phyloP scores from a whole-genome alignment of 2,329 filamentous ascomycete species.

The Falciphora oryzae region DNA sequence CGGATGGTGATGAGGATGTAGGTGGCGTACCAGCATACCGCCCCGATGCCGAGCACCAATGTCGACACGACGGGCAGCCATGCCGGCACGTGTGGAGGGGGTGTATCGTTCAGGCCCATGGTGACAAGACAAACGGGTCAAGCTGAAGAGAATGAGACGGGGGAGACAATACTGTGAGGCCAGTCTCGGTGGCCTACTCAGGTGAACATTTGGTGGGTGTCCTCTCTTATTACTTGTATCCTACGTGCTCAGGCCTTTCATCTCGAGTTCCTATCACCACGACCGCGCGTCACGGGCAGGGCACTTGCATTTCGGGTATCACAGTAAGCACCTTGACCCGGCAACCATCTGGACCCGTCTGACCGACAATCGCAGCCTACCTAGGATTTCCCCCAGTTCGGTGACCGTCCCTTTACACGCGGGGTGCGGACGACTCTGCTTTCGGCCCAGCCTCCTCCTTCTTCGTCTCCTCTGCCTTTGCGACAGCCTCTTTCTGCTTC shows the following conservation, averaged over 20 bases:
- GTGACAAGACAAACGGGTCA: neutral
- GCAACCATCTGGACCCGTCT: neutral
- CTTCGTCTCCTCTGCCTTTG: too few relatives aligned
- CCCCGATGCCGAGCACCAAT: conserved; percentile 30
- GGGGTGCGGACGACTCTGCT: too few relatives aligned
- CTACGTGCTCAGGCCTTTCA: neutral
- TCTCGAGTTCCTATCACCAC: neutral
- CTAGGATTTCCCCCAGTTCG: too few relatives aligned
- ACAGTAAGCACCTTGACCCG: neutral
- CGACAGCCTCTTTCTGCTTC: neutral
- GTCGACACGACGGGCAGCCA: conserved; percentile 33
- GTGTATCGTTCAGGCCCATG: conserved; percentile 35
- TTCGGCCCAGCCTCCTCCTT: too few relatives aligned
- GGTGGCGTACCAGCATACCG: conserved; percentile 33
- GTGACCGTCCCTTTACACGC: too few relatives aligned
- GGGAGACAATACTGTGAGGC: neutral
- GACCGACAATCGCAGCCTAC: too few relatives aligned
- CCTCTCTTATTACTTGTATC: neutral
- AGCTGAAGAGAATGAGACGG: neutral
- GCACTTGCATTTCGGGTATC: neutral
- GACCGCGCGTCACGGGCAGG: neutral
- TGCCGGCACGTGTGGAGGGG: conserved; percentile 24
- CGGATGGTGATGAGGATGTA: conserved; percentile 43
- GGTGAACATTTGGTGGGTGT: neutral
- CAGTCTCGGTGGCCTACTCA: neutral